A percentile compares a stretch with the other conserved stretches of the same genome.
Evolutionary conservation across 495 filamentous ascomycete species (phyloP).

Genomic region (Oidiodendron maius): DNA sequence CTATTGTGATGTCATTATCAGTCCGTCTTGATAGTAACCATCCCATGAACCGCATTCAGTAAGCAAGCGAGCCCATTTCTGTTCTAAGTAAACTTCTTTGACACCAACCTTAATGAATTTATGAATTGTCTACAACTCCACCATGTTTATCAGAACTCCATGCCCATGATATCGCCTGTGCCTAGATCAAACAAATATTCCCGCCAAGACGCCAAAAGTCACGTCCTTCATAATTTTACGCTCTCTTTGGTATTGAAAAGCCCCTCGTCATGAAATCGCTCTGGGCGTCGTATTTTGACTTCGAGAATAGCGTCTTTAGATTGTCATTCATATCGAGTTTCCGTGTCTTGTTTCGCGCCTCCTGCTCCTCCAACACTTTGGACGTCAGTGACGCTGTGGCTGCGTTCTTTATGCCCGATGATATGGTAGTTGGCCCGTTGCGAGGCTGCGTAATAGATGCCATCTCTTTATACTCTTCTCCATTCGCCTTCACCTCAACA

Average conservation of each 20-base stretch:
- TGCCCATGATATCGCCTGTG: too few species aligned
- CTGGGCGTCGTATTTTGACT: slow-evolving; percentile 38
- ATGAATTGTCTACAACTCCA: too few species aligned
- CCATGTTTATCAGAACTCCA: too few species aligned
- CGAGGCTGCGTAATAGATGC: slow-evolving; percentile 2
- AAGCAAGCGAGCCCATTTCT: too few species aligned
- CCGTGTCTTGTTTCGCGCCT: slow-evolving; percentile 71
- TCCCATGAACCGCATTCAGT: too few species aligned
- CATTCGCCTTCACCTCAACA: slow-evolving; percentile 19
- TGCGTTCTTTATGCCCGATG: slow-evolving; percentile 71
- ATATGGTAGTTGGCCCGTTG: slow-evolving; percentile 27
- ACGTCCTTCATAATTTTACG: too few species aligned
- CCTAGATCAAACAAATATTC: too few species aligned
- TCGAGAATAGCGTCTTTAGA: slow-evolving; percentile 62
- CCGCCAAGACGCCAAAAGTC: too few species aligned
- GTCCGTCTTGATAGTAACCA: too few species aligned
- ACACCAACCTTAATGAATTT: too few species aligned
- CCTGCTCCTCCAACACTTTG: slow-evolving; percentile 79
- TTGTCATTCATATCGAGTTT: slow-evolving; percentile 67
- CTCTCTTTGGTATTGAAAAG: slow-evolving; percentile 51
- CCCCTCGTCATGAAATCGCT: slow-evolving; percentile 77
- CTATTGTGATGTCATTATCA: too few species aligned
- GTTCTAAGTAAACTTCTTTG: too few species aligned
- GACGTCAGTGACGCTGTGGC: slow-evolving; percentile 79
- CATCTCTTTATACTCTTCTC: slow-evolving; percentile 3